Evolutionary conservation across 805 yeast genomes (phyloP).

Genomic region (Soucietia sequanensis): DNA sequence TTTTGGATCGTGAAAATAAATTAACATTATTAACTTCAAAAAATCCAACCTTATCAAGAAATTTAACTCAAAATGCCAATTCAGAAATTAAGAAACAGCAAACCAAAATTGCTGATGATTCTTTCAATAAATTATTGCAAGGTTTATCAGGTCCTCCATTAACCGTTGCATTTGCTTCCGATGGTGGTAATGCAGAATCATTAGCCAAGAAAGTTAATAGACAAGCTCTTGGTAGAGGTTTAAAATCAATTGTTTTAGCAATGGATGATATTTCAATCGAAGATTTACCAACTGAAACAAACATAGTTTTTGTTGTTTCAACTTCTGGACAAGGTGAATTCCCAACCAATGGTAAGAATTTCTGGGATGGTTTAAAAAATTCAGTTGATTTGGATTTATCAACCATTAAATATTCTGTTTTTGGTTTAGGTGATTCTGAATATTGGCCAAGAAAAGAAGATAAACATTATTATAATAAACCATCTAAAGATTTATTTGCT

Average conservation of each 20-base stretch:
- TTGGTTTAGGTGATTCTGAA: conserved; percentile 78
- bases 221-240: conserved; percentile 78
- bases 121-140: conserved; percentile 73
- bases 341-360: conserved; percentile 75
- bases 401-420: conserved; percentile 55
- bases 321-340: conserved; percentile 88
- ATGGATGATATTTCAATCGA: conserved; percentile 74
- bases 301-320: conserved; percentile 66
- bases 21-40: conserved; percentile 70
- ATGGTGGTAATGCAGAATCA: conserved; percentile 84
- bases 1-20: conserved; percentile 87
- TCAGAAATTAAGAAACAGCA: conserved; percentile 58
- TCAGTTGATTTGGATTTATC: conserved; percentile 66
- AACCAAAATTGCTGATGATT: conserved; percentile 67
- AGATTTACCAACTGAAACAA: conserved; percentile 68
- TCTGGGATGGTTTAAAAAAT: conserved; percentile 70
- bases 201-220: conserved; percentile 77
- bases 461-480: conserved; percentile 90
- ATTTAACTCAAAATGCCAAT: conserved; percentile 61
- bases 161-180: conserved; percentile 83
- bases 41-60: conserved; percentile 75
- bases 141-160: conserved; percentile 92
- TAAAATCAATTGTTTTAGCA: conserved; percentile 61
- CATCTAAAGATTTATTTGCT: conserved; percentile 69
- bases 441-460: conserved; percentile 99